Base-by-base conservation (phyloP, 2,329 filamentous ascomycete species). In the Diaporthe citri region DNA sequence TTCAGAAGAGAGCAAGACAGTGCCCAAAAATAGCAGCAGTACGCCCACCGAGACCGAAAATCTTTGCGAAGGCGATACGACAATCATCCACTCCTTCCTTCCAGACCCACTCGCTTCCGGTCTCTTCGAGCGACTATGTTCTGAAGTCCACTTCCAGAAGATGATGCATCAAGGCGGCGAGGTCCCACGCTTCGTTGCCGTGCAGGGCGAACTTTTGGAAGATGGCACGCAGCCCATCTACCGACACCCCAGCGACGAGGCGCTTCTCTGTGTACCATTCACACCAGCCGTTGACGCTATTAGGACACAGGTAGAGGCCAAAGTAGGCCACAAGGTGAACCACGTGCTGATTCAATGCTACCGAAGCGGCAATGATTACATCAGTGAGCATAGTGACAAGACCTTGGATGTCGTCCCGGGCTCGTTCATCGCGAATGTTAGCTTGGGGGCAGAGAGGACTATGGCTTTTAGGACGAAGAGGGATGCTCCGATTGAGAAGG, bases 371-470 rank as follows among this genome's bases (percentile, higher is more conserved):
- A 91, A 91, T 64, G 97, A 99, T 84, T 95, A 95, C 82, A 99
- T 99, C 77, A 97, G 95, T 0, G 97, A 99, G 82, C 97, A 99
- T 81, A 97, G 95, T 52, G 97, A 99, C 82, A 99, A 99, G 85
- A 98, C 96, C 0, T 87, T 99, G 34, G 97, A 99, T 82, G 97
- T 99, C 74, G 92, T 91, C 17, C 91, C 90, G 36, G 92, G 89
- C 6, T 97, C 94, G 34, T 96, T 89, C 75, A 97, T 99, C 78
- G 95, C 96, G 78, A 99, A 98, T 81, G 91, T 98, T 67, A 98
- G 95, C 78, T 89, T 98, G n/a, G 97, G 97, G 1, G 96, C 96
- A 0, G 93, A 97, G 84, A 89, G 97, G 71, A 96, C 92, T 3
- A 98, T 98, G 96, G 89, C 94, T 0, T 90, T 99, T 48, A 92